phyloP scores from a whole-genome alignment of 768 basidiomycete genomes.

The Leucocoprinus leucothites region DNA sequence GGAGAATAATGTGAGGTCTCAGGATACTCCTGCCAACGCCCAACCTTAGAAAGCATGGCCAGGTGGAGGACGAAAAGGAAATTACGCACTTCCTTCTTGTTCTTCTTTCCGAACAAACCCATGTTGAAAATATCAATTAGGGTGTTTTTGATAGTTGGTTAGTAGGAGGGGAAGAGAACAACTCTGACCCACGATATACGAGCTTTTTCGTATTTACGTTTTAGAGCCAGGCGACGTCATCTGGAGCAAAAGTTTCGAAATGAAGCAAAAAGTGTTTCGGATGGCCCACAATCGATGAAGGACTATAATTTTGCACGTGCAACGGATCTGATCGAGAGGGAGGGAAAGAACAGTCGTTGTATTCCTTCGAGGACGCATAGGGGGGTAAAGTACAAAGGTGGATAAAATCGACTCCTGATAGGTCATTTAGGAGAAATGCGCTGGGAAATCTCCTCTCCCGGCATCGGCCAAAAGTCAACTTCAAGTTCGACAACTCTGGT shows the following conservation, averaged over 20 bases:
- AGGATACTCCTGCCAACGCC: not conserved
- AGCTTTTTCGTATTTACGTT: not conserved
- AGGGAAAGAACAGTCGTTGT: not conserved
- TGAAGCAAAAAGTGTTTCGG: not conserved
- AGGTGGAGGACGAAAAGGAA: not conserved
- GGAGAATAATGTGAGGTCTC: slow-evolving; percentile 2
- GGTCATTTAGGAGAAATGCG: not conserved
- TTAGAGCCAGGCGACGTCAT: slow-evolving; percentile 7
- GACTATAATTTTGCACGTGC: not conserved
- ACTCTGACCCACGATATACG: no score
- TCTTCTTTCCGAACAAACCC: slow-evolving; percentile 5
- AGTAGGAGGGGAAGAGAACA: no score
- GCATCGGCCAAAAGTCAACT: slow-evolving; percentile 54
- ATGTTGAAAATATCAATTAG: not conserved
- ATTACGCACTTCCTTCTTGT: slow-evolving; percentile 5
- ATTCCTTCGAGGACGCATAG: no score
- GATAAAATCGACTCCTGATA: no score
- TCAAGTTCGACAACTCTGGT: slow-evolving; percentile 58
- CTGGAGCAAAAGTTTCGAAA: not conserved
- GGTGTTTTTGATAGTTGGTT: no score
- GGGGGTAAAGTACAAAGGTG: no score
- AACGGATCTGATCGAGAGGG: not conserved
- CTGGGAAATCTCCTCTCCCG: slow-evolving; percentile 28
- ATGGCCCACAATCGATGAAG: not conserved
- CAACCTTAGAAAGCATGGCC: not conserved